These are phyloP conservation scores for Plectosphaerella sp. DNA, from an alignment of 2,329 filamentous ascomycete genomes.

Conservation along the genomic window DNA sequence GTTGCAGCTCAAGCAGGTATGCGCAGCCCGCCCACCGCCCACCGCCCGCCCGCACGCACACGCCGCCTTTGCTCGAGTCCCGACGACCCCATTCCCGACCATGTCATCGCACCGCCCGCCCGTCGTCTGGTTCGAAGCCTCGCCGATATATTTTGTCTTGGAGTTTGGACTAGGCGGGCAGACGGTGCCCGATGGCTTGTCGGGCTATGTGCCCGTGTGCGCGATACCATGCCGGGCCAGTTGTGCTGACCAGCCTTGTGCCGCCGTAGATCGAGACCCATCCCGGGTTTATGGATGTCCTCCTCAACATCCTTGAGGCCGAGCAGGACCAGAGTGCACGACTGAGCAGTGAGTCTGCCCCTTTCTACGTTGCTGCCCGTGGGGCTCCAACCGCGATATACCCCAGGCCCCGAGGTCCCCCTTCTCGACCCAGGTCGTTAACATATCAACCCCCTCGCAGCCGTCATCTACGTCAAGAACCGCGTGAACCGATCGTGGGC, in stretches of 20 bases:
- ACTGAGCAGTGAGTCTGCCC: slow-evolving; percentile 68
- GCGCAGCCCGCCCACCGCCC: slow-evolving; percentile 20
- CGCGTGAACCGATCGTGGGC: slow-evolving; percentile 91
- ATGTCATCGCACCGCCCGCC: not conserved
- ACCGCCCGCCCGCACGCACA: slow-evolving; percentile 8
- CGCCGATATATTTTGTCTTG: slow-evolving; percentile 6
- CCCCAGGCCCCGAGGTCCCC: not conserved
- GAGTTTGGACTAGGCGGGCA: not conserved
- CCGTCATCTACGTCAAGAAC: slow-evolving; percentile 97
- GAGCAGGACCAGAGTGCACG: slow-evolving; percentile 84
- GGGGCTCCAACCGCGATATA: not conserved
- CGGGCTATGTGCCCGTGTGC: not conserved
- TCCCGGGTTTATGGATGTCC: slow-evolving; percentile 82
- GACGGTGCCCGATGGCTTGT: too few species aligned
- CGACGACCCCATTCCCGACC: slow-evolving; percentile 1
- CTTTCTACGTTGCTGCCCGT: slow-evolving; percentile 17
- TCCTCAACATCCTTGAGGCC: slow-evolving; percentile 83
- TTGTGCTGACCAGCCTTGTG: not conserved
- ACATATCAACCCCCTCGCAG: slow-evolving; percentile 39
- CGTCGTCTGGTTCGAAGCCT: not conserved
- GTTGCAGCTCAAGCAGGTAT: slow-evolving; percentile 76
- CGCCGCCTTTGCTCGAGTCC: slow-evolving; percentile 7
- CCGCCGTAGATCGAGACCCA: slow-evolving; percentile 76
- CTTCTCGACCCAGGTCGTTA: not conserved
- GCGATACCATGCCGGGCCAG: not conserved